Evolutionary conservation across 2,329 filamentous ascomycete genomes (phyloP), one percentile per base, ranked within the genome.

Genomic region (Ophiostoma sp.): DNA sequence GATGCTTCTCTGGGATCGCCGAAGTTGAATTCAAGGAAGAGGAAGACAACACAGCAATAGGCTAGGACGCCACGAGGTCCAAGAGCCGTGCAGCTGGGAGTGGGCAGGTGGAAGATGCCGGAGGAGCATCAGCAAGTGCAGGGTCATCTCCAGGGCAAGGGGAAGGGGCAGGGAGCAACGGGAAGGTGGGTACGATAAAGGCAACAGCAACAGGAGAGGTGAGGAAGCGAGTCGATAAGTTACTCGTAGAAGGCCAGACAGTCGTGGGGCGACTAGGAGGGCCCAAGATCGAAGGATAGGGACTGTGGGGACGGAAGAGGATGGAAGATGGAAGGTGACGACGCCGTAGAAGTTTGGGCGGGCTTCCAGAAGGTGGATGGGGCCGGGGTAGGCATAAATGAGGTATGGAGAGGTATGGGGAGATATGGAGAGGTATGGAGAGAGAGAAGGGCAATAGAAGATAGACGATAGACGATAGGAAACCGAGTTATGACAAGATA

Each of bases 301-400:
- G 27, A 27, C 27, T 27, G 27, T 27, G 27, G 27, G 27, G 27
- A 27, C 27, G 27, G 27, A 27, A 27, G 27, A 27, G 27, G 27
- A 27, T 40, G n/a, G 14, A 41, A 45, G 40, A 44, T 45, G 42
- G 42, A 64, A 36, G 42, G 42, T 42, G 40, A 64, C 42, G 63
- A 47, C 41, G 40, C 18, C 63, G 63, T 64, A 6, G 42, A 64
- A 47, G 63, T 14, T 42, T 64, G 38, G 63, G 27, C 63, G 36
- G 42, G 42, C 63, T 64, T 64, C 42, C 42, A 64, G 63, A 64
- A 45, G 63, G 62, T 64, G 40, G 41, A 64, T 45, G 27, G 36
- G 38, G 16, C 62, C 62, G 62, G 62, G 62, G 62, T 64, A 18
- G 40, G 40, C 14, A 42, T 12, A 41, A 62, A 62, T 55, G 49